Evolutionary conservation across 306 rosid species (phyloP), one percentile per base, ranked within the genome.

Genomic region (Amphicarpaea edgeworthii): DNA sequence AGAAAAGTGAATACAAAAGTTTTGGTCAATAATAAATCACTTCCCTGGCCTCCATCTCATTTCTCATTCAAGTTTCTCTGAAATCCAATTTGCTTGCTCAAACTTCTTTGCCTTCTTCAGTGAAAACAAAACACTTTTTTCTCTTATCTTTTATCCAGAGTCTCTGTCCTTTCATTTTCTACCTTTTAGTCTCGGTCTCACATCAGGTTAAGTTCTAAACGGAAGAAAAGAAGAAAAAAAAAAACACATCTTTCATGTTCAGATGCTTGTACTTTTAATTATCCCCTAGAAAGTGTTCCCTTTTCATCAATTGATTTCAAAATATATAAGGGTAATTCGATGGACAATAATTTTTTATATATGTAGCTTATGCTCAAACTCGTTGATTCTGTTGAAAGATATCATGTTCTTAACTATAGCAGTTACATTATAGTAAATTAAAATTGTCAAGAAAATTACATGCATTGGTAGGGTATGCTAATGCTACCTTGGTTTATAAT

Each of bases 51-150:
- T 37, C 38, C 28, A n/a, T 28, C 74, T 67, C 76, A 38, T 54
- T 47, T 75, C 21, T 51, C 58, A 34, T 65, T 79, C 71, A 83
- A 69, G 63, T 41, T 45, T 75, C 49, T 61, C 73, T 53, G 75
- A 60, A 24, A 81, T 69, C 43, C 53, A 16, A 76, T 61, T 53
- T 73, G 70, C 57, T 68, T 81, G 55, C 53, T 81, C 47, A 37
- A 16, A 12, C 66, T 76, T 68, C 23, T 63, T 59, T 46, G 49
- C 26, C 65, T 69, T 58, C 49, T 78, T 69, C 42, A 38, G 66
- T 40, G 79, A 78, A 75, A 85, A 6, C 34, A 20, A 76, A 43
- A 6, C 67, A 26, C 47, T 65, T 83, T 60, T 12, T 7, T 59
- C 62, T 62, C 21, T 53, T 70, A 53, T 70, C 7, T 34, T 24